phyloP scores from a whole-genome alignment of 2,329 filamentous ascomycete species.

The Aspergillus ochraceoroseus region DNA sequence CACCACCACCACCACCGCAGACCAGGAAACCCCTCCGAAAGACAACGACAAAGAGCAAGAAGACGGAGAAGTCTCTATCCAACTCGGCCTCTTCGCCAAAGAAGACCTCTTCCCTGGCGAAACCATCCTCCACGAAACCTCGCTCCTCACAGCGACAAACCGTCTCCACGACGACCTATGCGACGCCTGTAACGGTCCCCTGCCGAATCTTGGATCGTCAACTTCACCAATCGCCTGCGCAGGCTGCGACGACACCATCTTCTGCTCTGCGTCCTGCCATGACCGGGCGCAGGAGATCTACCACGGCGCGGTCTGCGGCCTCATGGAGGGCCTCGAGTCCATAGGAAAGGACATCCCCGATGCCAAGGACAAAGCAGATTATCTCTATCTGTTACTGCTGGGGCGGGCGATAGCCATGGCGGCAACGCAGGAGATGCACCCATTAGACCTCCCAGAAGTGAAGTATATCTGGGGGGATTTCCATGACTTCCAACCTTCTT shows the following conservation, averaged over 20 bases:
- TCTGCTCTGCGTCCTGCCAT: constrained; percentile 56
- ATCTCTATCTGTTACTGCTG: constrained; percentile 57
- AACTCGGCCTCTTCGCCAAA: constrained; percentile 86
- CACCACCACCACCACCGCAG: too few species aligned
- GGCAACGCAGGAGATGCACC: constrained; percentile 55
- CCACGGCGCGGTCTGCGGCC: constrained; percentile 56
- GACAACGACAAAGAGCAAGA: constrained; percentile 13
- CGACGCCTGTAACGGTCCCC: constrained; percentile 75
- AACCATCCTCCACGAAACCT: constrained; percentile 72
- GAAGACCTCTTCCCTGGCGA: constrained; percentile 73
- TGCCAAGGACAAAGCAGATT: constrained; percentile 54
- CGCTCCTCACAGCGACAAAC: constrained; percentile 82
- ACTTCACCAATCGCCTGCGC: constrained; percentile 46
- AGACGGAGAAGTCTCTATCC: constrained; percentile 50
- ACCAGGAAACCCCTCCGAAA: constrained; percentile 2
- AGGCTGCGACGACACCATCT: constrained; percentile 55
- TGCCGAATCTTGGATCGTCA: constrained; percentile 54
- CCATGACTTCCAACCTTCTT: constrained; percentile 26
- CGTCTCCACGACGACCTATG: constrained; percentile 80
- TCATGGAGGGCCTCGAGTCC: constrained; percentile 49
- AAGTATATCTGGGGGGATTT: constrained; percentile 65
- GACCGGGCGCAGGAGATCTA: constrained; percentile 53
- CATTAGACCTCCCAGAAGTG: constrained; percentile 56
- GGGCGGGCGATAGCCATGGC: constrained; percentile 57
- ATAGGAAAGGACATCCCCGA: constrained; percentile 55